Percentiles rank a stretch among this genome's conserved stretches.
phyloP scores from a whole-genome alignment of 1,284 basidiomycete genomes.

The Paramarasmius palmivorus region DNA sequence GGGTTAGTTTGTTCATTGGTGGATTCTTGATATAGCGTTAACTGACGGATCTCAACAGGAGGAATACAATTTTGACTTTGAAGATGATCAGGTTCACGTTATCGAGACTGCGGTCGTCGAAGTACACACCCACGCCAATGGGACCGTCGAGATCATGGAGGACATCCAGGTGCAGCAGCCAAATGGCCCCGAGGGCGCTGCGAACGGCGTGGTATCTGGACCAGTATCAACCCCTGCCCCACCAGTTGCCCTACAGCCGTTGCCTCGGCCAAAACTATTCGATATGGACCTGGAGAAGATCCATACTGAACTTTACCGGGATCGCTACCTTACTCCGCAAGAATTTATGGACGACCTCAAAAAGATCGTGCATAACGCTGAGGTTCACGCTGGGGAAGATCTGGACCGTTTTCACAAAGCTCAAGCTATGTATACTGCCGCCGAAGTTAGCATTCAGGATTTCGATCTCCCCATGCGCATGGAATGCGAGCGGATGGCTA shows the following conservation, averaged over 20 bases:
- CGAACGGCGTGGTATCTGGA: not conserved
- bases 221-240: slow-evolving; percentile 9
- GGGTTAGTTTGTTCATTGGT: slow-evolving; percentile 48
- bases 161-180: slow-evolving; percentile 24
- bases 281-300: slow-evolving; percentile 93
- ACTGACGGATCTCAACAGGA: slow-evolving; percentile 44
- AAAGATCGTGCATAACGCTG: slow-evolving; percentile 90
- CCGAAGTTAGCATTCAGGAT: slow-evolving; percentile 85
- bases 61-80: slow-evolving; percentile 64
- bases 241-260: slow-evolving; percentile 16
- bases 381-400: slow-evolving; percentile 66
- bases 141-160: slow-evolving; percentile 45
- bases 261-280: slow-evolving; percentile 43
- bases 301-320: slow-evolving; percentile 84
- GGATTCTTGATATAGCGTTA: slow-evolving; percentile 1
- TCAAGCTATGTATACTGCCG: slow-evolving; percentile 87
- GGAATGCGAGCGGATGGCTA: slow-evolving; percentile 90
- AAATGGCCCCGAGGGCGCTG: slow-evolving; percentile 1
- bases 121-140: slow-evolving; percentile 39
- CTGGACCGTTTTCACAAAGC: slow-evolving; percentile 79
- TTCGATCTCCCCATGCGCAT: slow-evolving; percentile 83
- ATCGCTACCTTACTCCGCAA: slow-evolving; percentile 84
- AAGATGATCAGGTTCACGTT: slow-evolving; percentile 22
- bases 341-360: slow-evolving; percentile 88
- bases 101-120: slow-evolving; percentile 32